phyloP scores from a whole-genome alignment of 2,329 filamentous ascomycete genomes.

The Fusarium armeniacum region DNA sequence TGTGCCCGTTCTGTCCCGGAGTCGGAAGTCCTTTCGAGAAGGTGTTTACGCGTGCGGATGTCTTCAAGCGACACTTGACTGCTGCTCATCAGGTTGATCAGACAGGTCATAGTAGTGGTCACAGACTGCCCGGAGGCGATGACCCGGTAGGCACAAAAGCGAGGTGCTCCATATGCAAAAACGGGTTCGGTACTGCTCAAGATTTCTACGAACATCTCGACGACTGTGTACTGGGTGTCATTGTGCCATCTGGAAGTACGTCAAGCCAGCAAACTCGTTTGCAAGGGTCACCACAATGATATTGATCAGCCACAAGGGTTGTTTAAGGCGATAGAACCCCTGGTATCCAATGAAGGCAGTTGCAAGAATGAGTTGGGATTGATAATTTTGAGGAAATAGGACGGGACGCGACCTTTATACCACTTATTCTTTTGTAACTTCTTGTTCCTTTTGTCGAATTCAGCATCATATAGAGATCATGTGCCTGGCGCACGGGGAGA shows the following conservation, averaged over 20 bases:
- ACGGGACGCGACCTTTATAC: slow-evolving; percentile 13
- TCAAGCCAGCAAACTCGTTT: slow-evolving; percentile 24
- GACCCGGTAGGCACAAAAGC: slow-evolving; percentile 69
- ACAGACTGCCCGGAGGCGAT: slow-evolving; percentile 51
- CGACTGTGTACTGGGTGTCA: slow-evolving; percentile 72
- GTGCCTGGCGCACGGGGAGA: slow-evolving; percentile 40
- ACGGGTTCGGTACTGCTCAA: slow-evolving; percentile 84
- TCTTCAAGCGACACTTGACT: slow-evolving; percentile 96
- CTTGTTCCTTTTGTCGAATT: slow-evolving; percentile 24
- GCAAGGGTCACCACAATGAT: slow-evolving; percentile 27
- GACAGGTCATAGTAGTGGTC: slow-evolving; percentile 87
- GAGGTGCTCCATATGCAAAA: slow-evolving; percentile 91
- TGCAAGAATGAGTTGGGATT: slow-evolving; percentile 24
- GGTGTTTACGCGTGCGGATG: slow-evolving; percentile 95
- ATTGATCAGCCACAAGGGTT: background rate
- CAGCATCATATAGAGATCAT: slow-evolving; percentile 31
- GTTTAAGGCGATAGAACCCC: slow-evolving; percentile 3
- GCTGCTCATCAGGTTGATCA: slow-evolving; percentile 96
- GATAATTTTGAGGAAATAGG: slow-evolving; percentile 23
- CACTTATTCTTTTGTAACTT: slow-evolving; percentile 7
- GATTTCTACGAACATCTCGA: slow-evolving; percentile 98
- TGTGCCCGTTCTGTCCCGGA: slow-evolving; percentile 95
- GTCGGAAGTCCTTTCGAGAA: slow-evolving; percentile 90
- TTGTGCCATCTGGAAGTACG: slow-evolving; percentile 59
- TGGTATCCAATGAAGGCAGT: slow-evolving; percentile 10